phyloP scores from a whole-genome alignment of 805 yeast species.

The Candida chauliodis region DNA sequence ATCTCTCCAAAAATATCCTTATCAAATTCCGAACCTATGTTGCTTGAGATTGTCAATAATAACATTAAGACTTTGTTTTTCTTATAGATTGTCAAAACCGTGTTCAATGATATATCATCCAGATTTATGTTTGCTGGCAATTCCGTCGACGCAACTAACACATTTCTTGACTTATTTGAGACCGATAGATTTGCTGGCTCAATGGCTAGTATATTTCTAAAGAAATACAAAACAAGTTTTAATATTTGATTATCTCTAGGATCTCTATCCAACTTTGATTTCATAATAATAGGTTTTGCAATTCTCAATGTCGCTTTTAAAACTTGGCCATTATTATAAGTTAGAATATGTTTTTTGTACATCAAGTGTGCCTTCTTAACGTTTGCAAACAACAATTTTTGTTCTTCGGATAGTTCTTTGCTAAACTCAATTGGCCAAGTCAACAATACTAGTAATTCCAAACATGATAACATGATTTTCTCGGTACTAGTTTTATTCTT shows the following conservation, averaged over 20 bases:
- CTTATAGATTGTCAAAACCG: slow-evolving; percentile 56
- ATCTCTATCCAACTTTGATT: slow-evolving; percentile 53
- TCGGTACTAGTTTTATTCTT: slow-evolving; percentile 38
- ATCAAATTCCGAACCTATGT: slow-evolving; percentile 62
- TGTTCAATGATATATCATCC: slow-evolving; percentile 67
- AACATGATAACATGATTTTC: slow-evolving; percentile 63
- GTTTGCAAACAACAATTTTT: slow-evolving; percentile 53
- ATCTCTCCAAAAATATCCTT: slow-evolving; percentile 56
- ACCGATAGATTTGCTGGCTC: slow-evolving; percentile 63
- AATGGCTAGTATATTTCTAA: slow-evolving; percentile 75
- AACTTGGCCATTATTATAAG: slow-evolving; percentile 55
- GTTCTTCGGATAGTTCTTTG: slow-evolving; percentile 54
- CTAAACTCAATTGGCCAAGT: slow-evolving; percentile 82
- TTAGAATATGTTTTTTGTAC: slow-evolving; percentile 68
- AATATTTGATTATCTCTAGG: slow-evolving; percentile 70
- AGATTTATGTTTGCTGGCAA: slow-evolving; percentile 54
- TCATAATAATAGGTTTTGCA: slow-evolving; percentile 57
- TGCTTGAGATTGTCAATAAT: slow-evolving; percentile 65
- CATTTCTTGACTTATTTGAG: slow-evolving; percentile 35
- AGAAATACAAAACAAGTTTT: slow-evolving; percentile 65
- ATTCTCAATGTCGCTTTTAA: slow-evolving; percentile 68
- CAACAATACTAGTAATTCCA: slow-evolving; percentile 78
- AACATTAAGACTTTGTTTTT: slow-evolving; percentile 71
- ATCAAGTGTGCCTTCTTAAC: slow-evolving; percentile 62
- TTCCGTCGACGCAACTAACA: slow-evolving; percentile 23